A percentile compares a stretch with the other conserved stretches of the same genome.
phyloP scores from a whole-genome alignment of 1,139 yeast species.

The Diutina neorugosa region DNA sequence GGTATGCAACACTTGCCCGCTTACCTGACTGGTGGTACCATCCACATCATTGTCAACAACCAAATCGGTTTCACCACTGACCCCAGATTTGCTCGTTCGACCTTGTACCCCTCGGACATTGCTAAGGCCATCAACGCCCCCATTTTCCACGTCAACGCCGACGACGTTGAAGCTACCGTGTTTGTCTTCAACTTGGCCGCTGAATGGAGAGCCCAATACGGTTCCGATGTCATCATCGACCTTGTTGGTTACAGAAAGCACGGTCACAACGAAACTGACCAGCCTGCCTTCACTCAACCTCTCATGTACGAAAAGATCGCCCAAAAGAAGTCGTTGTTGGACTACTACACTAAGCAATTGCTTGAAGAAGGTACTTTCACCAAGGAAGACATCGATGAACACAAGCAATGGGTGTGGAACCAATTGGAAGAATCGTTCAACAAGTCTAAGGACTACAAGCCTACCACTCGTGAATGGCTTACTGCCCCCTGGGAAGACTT shows the following conservation, averaged over 20 bases:
- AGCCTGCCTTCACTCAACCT: constrained; percentile 98
- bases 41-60: constrained; percentile 90
- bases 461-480: constrained; percentile 94
- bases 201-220: constrained; percentile 96
- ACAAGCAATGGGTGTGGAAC: constrained; percentile 97
- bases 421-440: constrained; percentile 79
- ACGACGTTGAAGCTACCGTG: constrained; percentile 88
- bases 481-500: constrained; percentile 99
- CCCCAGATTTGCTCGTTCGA: constrained; percentile 94
- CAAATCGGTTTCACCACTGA: constrained; percentile 99
- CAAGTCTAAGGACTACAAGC: constrained; percentile 81
- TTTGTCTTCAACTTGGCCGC: constrained; percentile 94
- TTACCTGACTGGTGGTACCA: constrained; percentile 96
- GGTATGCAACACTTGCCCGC: constrained; percentile 90
- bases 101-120: constrained; percentile 95
- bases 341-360: constrained; percentile 71
- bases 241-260: constrained; percentile 97
- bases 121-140: constrained; percentile 97
- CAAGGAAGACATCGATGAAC: constrained; percentile 83
- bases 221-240: constrained; percentile 91
- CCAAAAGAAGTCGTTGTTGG: constrained; percentile 78
- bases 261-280: constrained; percentile 99
- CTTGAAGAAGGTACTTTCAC: constrained; percentile 82
- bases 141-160: constrained; percentile 97
- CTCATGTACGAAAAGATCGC: constrained; percentile 89